Conservation (phyloP, 2,329 filamentous ascomycete genomes). For the Fusarium equiseti region DNA sequence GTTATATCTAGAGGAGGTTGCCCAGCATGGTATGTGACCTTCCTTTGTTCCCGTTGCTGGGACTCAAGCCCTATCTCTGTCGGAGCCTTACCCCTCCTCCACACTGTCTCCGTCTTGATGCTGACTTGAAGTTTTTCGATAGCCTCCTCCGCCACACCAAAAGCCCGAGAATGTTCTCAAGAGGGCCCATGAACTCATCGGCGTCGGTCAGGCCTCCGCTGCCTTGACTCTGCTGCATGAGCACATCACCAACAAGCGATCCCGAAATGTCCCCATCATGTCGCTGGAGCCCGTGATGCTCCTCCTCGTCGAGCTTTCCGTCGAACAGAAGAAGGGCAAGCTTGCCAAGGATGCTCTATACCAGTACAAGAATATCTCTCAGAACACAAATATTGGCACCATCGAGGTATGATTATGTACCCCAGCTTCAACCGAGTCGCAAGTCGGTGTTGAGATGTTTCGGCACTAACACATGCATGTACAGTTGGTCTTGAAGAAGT, state of each 20-base stretch:
- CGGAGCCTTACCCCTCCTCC: slow-evolving; percentile 47
- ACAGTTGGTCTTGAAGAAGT: slow-evolving; percentile 92
- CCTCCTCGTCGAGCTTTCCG: slow-evolving; percentile 94
- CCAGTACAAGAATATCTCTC: slow-evolving; percentile 99
- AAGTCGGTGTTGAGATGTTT: slow-evolving; percentile 17
- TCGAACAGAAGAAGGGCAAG: slow-evolving; percentile 98
- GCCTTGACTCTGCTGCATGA: slow-evolving; percentile 96
- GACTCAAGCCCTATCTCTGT: slow-evolving; percentile 31
- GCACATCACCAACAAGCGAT: slow-evolving; percentile 98
- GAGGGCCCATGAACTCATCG: slow-evolving; percentile 98
- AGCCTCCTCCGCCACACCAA: slow-evolving; percentile 96
- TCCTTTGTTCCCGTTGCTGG: slow-evolving; percentile 30
- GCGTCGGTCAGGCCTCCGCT: slow-evolving; percentile 91
- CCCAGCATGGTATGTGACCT: slow-evolving; percentile 62
- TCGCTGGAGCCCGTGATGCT: slow-evolving; percentile 99
- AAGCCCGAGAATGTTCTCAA: slow-evolving; percentile 99
- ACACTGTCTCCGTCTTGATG: slow-evolving; percentile 43
- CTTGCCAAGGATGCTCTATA: slow-evolving; percentile 98
- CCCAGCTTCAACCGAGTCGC: slow-evolving; percentile 3
- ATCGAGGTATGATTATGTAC: slow-evolving; percentile 77
- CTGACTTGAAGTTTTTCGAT: slow-evolving; percentile 45
- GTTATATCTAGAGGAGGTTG: slow-evolving; percentile 62
- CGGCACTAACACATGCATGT: slow-evolving; percentile 36
- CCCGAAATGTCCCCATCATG: slow-evolving; percentile 95
- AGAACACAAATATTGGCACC: slow-evolving; percentile 98